phyloP scores from a whole-genome alignment of 208 protist species.

The Crithidia thermophila region DNA sequence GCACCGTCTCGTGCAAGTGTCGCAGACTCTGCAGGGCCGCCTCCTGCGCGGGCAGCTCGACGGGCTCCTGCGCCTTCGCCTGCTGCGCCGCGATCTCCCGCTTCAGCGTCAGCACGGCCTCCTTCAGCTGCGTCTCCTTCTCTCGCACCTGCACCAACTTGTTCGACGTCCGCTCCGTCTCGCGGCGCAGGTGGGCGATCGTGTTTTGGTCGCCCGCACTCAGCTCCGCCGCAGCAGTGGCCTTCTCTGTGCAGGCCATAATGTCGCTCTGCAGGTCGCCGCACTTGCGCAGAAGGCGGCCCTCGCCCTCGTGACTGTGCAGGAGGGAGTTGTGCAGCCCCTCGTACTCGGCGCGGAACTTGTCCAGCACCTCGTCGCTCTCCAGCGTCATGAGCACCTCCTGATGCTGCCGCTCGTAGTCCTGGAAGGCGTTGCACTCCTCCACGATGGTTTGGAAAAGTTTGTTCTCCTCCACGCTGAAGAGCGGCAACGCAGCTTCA shows the following conservation, averaged over 20 bases:
- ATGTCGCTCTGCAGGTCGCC: constrained; percentile 95
- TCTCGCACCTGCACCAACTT: constrained; percentile 92
- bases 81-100: constrained; percentile 94
- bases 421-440: constrained; percentile 82
- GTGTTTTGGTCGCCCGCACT: constrained; percentile 95
- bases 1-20: constrained; percentile 89
- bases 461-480: constrained; percentile 37
- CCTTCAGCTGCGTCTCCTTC: constrained; percentile 93
- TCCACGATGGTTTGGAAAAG: constrained; percentile 57
- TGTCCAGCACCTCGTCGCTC: constrained; percentile 94
- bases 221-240: constrained; percentile 93
- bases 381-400: constrained; percentile 94
- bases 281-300: constrained; percentile 96
- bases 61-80: constrained; percentile 83
- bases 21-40: constrained; percentile 93
- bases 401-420: constrained; percentile 95
- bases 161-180: constrained; percentile 95
- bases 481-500: constrained; percentile 19
- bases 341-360: constrained; percentile 97
- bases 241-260: constrained; percentile 94
- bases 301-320: constrained; percentile 98
- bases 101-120: constrained; percentile 95
- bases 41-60: constrained; percentile 93
- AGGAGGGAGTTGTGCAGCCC: constrained; percentile 96
- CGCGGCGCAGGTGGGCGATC: constrained; percentile 91